phyloP scores from a whole-genome alignment of 2,329 filamentous ascomycete species.

The Chaetomiaceae sp. region DNA sequence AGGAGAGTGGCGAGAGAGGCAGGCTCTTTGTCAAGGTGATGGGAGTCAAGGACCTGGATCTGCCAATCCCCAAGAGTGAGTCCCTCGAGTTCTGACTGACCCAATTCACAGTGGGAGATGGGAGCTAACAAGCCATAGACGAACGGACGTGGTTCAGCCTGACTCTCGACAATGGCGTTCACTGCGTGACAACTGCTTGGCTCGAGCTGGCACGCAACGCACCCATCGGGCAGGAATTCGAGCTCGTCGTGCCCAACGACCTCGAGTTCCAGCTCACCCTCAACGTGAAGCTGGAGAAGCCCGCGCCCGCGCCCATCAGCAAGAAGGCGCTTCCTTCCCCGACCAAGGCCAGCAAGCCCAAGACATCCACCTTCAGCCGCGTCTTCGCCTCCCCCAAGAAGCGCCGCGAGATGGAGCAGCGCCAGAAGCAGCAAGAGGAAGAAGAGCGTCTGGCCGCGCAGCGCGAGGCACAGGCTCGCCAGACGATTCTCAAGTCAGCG shows the following conservation, averaged over 20 bases:
- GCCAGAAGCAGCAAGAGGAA: conserved; percentile 77
- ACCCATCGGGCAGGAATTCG: conserved; percentile 96
- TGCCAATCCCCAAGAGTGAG: conserved; percentile 86
- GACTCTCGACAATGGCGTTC: conserved; percentile 95
- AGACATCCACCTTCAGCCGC: conserved; percentile 84
- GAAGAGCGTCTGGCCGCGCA: conserved; percentile 67
- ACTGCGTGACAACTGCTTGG: conserved; percentile 96
- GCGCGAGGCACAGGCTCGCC: conserved; percentile 59
- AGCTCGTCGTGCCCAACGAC: conserved; percentile 93
- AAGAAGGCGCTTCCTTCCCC: conserved; percentile 51
- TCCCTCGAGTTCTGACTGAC: too few relatives aligned
- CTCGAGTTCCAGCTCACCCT: conserved; percentile 98
- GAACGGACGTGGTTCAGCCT: conserved; percentile 93
- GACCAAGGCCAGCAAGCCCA: conserved; percentile 61
- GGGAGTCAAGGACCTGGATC: conserved; percentile 89
- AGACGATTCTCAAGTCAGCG: conserved; percentile 42
- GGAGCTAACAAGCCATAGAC: conserved; percentile 45
- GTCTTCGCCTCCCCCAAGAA: conserved; percentile 95
- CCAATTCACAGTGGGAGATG: neutral
- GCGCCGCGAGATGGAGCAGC: conserved; percentile 86
- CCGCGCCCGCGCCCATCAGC: conserved; percentile 38
- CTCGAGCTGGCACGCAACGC: conserved; percentile 87
- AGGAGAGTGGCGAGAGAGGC: conserved; percentile 82
- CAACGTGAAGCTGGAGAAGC: conserved; percentile 88
- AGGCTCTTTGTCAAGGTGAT: conserved; percentile 98